A percentile compares a stretch with the other conserved stretches of the same genome.
Evolutionary conservation across 768 basidiomycete species (phyloP).

Genomic region (Phanerochaete carnosa): DNA sequence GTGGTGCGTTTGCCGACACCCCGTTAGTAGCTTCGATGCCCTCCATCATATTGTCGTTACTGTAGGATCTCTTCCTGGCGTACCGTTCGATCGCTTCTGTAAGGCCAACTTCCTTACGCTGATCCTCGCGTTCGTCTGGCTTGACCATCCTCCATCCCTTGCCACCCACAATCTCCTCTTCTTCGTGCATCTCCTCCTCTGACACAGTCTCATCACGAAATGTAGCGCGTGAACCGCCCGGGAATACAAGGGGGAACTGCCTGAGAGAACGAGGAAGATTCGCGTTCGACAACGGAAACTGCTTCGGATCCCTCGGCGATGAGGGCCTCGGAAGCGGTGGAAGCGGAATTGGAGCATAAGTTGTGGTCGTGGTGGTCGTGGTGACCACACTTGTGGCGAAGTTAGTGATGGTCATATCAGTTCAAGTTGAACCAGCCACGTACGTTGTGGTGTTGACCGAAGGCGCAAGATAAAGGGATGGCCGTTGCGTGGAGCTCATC

Average conservation of each 20-base stretch:
- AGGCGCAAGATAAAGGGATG: slow-evolving; percentile 69
- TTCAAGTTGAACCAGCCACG: slow-evolving; percentile 24
- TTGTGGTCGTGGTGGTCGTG: slow-evolving; percentile 88
- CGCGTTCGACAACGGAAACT: slow-evolving; percentile 75
- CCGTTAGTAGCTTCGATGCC: slow-evolving; percentile 62
- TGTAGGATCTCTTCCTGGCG: slow-evolving; percentile 57
- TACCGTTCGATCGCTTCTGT: slow-evolving; percentile 82
- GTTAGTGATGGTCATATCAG: slow-evolving; percentile 1
- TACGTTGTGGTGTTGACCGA: slow-evolving; percentile 86
- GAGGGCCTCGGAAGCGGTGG: slow-evolving; percentile 70
- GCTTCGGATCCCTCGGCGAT: slow-evolving; percentile 73
- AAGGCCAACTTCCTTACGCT: slow-evolving; percentile 55
- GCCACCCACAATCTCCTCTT: slow-evolving; percentile 62
- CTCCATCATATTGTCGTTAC: slow-evolving; percentile 63
- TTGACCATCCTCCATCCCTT: slow-evolving; percentile 75
- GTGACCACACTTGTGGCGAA: slow-evolving; percentile 65
- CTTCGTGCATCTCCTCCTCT: slow-evolving; percentile 67
- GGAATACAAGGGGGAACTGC: slow-evolving; percentile 75
- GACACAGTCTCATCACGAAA: slow-evolving; percentile 70
- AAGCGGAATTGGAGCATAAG: slow-evolving; percentile 83
- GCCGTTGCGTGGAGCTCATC: slow-evolving; percentile 65
- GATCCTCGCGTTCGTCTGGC: slow-evolving; percentile 54
- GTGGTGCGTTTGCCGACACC: slow-evolving; percentile 45
- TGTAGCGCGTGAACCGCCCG: slow-evolving; percentile 75
- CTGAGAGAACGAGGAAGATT: slow-evolving; percentile 71